Evolutionary conservation across 148 eudicot genomes (phyloP).

Genomic region (Chenopodium suecicum): DNA sequence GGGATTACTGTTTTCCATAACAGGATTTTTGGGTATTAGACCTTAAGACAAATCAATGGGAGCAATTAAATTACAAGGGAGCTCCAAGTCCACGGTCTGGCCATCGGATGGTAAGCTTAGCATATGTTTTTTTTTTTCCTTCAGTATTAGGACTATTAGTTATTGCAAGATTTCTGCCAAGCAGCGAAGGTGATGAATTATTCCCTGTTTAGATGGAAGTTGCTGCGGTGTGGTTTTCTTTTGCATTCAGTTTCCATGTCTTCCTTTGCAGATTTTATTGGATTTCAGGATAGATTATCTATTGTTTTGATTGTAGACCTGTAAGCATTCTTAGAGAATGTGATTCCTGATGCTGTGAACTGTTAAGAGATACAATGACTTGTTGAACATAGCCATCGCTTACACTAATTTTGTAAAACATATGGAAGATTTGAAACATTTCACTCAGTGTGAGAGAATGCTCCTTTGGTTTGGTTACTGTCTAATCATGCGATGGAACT

Average conservation of each 20-base stretch:
- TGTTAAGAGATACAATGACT: conserved; percentile 2
- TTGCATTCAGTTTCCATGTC: background rate
- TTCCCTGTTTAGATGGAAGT: background rate
- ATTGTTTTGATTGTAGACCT: background rate
- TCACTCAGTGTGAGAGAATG: background rate
- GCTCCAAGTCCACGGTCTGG: conserved; percentile 98
- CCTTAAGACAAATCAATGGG: conserved; percentile 98
- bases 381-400: background rate
- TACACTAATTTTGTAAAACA: background rate
- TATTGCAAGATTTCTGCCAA: background rate
- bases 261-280: background rate
- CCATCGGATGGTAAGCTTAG: conserved; percentile 82
- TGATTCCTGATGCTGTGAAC: conserved; percentile 6
- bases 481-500: background rate
- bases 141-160: background rate
- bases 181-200: background rate
- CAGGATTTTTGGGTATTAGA: conserved; percentile 96
- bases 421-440: background rate
- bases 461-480: background rate
- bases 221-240: background rate
- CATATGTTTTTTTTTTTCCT: background rate
- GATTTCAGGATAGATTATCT: background rate
- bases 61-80: conserved; percentile 92
- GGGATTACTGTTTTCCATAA: conserved; percentile 12
- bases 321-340: background rate